phyloP scores from a whole-genome alignment of 2,329 filamentous ascomycete genomes.

The Bipolaris sorokiniana region DNA sequence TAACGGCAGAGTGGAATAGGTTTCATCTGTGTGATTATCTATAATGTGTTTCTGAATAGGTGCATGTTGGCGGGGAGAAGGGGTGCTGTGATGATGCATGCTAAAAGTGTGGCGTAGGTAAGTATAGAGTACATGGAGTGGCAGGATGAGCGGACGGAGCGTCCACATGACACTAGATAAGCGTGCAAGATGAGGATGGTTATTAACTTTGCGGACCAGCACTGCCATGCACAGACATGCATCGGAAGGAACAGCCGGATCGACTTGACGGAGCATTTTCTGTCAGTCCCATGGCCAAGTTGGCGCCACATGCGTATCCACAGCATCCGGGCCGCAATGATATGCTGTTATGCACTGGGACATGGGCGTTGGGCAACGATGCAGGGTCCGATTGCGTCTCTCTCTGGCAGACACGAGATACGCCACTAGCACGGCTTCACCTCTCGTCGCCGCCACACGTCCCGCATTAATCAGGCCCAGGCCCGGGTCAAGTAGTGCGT shows the following conservation, averaged over 20 bases:
- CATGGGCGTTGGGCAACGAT: constrained; percentile 3
- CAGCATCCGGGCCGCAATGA: constrained; percentile 2
- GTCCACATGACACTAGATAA: not conserved
- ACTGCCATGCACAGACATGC: not conserved
- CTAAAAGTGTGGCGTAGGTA: not conserved
- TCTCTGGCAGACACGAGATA: not conserved
- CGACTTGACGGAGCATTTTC: not conserved
- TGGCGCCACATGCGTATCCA: not conserved
- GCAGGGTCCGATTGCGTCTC: constrained; percentile 5
- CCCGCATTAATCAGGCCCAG: not conserved
- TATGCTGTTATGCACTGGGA: not conserved
- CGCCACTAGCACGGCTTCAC: not conserved
- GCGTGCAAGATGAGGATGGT: too few relatives aligned
- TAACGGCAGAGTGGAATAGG: constrained; percentile 5
- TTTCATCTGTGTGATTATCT: constrained; percentile 19
- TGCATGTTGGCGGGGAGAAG: not conserved
- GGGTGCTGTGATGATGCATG: not conserved
- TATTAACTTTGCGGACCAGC: too few relatives aligned
- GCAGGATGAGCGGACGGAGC: not conserved
- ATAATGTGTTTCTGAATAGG: constrained; percentile 8
- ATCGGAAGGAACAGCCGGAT: too few relatives aligned
- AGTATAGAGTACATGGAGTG: too few relatives aligned
- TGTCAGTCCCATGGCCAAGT: not conserved
- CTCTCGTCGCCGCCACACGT: not conserved
- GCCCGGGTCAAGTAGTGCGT: not conserved